phyloP scores from a whole-genome alignment of 1,139 yeast genomes.

The Yamadazyma atmosphaerica region DNA sequence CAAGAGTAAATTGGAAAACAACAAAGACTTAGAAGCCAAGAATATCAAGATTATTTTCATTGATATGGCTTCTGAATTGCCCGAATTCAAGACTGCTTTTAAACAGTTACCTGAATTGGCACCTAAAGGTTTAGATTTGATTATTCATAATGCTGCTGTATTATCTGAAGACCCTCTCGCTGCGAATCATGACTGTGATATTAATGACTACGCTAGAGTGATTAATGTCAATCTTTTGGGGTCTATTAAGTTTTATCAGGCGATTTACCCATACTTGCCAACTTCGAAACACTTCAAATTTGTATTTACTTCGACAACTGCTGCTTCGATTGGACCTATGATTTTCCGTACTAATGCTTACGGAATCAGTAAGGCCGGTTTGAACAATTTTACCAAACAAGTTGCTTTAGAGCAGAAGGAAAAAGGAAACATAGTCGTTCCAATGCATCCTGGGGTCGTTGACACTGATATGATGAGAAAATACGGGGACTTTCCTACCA shows the following conservation, averaged over 20 bases:
- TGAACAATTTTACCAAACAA: conserved; percentile 8
- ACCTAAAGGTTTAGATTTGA: conserved; percentile 15
- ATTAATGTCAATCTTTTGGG: conserved; percentile 29
- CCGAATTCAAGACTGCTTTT: conserved; percentile 5
- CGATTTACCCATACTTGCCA: conserved; percentile 25
- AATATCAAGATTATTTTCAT: conserved; percentile 14
- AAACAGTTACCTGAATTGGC: conserved; percentile 12
- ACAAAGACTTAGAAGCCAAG: conserved; percentile 10
- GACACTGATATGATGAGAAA: conserved; percentile 7
- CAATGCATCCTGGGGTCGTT: conserved; percentile 19
- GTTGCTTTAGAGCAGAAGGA: conserved; percentile 2
- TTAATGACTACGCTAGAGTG: conserved; percentile 19
- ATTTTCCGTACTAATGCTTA: conserved; percentile 3
- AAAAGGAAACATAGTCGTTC: conserved; percentile 13
- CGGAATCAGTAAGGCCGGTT: conserved; percentile 10
- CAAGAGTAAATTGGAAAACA: conserved; percentile 13
- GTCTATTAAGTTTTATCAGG: conserved; percentile 26
- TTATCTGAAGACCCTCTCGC: too few species aligned
- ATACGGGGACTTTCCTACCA: too few species aligned
- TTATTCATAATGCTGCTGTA: conserved; percentile 23
- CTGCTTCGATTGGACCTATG: conserved; percentile 20
- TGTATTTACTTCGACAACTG: conserved; percentile 23
- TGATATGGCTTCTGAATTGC: conserved; percentile 3
- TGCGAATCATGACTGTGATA: too few species aligned
- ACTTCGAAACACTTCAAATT: conserved; percentile 18